Base-by-base conservation (phyloP, 352 stramenopile genomes). In the Phytophthora pinifolia region DNA sequence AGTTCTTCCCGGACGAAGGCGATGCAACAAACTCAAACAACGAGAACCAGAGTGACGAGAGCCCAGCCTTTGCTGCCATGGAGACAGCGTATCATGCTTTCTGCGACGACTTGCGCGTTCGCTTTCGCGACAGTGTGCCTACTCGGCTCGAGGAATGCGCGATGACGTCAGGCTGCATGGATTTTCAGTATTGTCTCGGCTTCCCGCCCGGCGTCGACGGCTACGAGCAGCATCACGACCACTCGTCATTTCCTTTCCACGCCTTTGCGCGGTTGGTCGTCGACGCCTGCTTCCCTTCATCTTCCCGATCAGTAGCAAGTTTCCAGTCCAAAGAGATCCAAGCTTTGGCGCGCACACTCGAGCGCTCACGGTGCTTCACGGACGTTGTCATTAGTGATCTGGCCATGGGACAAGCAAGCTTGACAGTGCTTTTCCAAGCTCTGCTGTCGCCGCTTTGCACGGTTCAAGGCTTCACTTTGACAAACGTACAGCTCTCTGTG, bases 151-250 rank as follows among this genome's bases (percentile, higher is more conserved):
- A 72, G 12, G 74, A 91, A 50, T 87, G 78, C 33, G 61, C 74
- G 27, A 57, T 35, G 4, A 54, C 55, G 5, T 62, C 61, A 0
- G 67, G 66, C 7, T 74, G 67, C 25, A 70, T 88, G 37, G 80
- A 90, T 45, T 76, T 87, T 29, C 74, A 85, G 48, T 87, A 89
- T 42, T 86, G 75, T 44, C 65, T 90, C 15, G 65, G 63, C 0
- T 71, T 76, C 8, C 61, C 59, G 0, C 47, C 57, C 6, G 70
- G 70, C 0, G 52, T 74, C 20, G 35, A 68, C 10, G 62, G 67
- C n/a, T 72, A 75, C 32, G 58, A 67, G 20, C 59, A 67, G 4
- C 43, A 50, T 29, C 60, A 49, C 0, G 50, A 55, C n/a, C 36
- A 61, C 15, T 18, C 17, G 27, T 17, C 42, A 17, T 57, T 58